Evolutionary conservation across 768 basidiomycete species (phyloP), one percentile per base, ranked within the genome.

Genomic region (Kwoniella europaea): DNA sequence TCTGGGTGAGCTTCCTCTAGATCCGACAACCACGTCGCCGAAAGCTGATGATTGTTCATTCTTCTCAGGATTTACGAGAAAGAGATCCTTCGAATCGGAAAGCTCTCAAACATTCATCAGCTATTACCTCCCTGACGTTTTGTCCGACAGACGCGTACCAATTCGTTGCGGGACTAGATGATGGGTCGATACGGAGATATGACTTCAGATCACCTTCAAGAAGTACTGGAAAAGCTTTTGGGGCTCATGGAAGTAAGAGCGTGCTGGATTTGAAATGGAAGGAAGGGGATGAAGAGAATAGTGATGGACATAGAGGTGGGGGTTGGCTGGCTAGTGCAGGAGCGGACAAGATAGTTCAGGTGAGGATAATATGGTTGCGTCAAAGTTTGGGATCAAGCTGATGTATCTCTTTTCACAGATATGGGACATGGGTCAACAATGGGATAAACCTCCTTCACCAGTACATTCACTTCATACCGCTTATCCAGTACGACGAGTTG

Each of bases 261-360:
- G 78, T 83, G 7, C 76, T 80, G 75, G 81, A 79, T 58, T 74
- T 83, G 13, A 78, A 80, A 52, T 83, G 82, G 82, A 81, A 78
- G 20, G 68, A 72, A n/a, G 65, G 66, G 0, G 75, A 74, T 50
- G 68, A 70, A 63, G 67, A 68, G 2, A 46, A n/a, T 20, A 24
- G 54, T 1, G 65, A 57, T 16, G 72, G 74, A 13, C 57, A 57
- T 35, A 63, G 43, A 3, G 55, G 67, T 20, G 76, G 75, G 5
- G 80, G 82, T 15, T 83, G 82, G 82, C 69, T 83, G 44, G 82
- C 82, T 3, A 80, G 78, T 73, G 82, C 78, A 4, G 82, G 82
- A 13, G 71, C 76, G 22, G 82, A 82, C 64, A 46, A 75, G 44
- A 79, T 74, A 3, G 82, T 83, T 15, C 80, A 82, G 67, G 82